Evolutionary conservation across 1,284 basidiomycete species (phyloP).

Genomic region (Leucoagaricus sp.): DNA sequence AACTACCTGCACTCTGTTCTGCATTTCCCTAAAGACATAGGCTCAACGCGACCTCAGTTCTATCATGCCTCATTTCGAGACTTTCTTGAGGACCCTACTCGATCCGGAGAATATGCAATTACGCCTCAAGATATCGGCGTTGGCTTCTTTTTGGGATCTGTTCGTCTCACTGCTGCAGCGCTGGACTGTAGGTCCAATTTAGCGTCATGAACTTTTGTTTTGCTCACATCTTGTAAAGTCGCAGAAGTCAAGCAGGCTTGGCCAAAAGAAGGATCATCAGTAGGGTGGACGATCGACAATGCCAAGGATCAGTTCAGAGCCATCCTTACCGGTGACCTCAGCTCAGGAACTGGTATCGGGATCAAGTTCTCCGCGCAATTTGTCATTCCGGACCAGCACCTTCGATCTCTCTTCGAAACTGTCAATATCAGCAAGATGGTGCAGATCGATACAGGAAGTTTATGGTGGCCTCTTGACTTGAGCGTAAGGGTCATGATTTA

Average conservation of each 20-base stretch:
- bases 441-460: not conserved
- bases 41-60: not conserved
- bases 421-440: not conserved
- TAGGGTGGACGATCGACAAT: not conserved
- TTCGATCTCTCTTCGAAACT: not conserved
- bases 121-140: not conserved
- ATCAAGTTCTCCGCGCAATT: not conserved
- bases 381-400: not conserved
- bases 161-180: not conserved
- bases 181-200: not conserved
- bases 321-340: not conserved
- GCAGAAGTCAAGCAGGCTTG: not conserved
- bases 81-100: not conserved
- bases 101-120: not conserved
- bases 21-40: not conserved
- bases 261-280: not conserved
- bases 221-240: not conserved
- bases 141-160: not conserved
- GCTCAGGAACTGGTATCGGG: not conserved
- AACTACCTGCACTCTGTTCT: not conserved
- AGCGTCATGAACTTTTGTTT: not conserved
- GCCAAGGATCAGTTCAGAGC: not conserved
- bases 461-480: not conserved
- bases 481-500: not conserved
- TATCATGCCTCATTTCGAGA: slow-evolving; percentile 2